These are phyloP conservation scores for Pseudognaphalium luteoalbum DNA, from an alignment of 129 eudicot genomes.

Conservation along the genomic window DNA sequence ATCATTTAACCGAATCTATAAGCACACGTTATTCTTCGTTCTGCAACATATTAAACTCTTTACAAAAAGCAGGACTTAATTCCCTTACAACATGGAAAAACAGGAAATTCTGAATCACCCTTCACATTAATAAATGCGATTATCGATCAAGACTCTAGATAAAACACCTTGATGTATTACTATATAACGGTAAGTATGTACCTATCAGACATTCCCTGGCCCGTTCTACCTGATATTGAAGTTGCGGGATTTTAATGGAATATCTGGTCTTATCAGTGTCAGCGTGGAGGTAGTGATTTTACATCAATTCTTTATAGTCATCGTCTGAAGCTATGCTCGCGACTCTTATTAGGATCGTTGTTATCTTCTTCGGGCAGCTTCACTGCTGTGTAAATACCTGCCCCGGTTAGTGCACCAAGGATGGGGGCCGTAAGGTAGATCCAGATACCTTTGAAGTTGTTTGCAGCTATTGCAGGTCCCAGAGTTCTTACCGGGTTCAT, in stretches of 20 bases:
- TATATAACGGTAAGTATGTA: slow-evolving; percentile 8
- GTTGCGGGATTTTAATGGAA: neutral
- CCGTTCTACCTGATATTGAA: neutral
- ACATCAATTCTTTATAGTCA: slow-evolving; percentile 25
- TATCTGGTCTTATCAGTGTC: slow-evolving; percentile 22
- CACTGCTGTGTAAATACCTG: slow-evolving; percentile 76
- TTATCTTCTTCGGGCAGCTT: slow-evolving; percentile 69
- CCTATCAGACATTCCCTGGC: slow-evolving; percentile 21
- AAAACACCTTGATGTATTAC: slow-evolving; percentile 29
- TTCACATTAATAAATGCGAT: slow-evolving; percentile 13
- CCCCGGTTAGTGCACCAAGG: slow-evolving; percentile 86
- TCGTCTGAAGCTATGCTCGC: slow-evolving; percentile 63
- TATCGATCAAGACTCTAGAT: slow-evolving; percentile 19
- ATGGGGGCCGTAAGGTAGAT: slow-evolving; percentile 88
- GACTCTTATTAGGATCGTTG: slow-evolving; percentile 43
- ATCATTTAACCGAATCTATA: no score
- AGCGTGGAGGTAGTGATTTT: neutral
- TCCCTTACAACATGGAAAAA: neutral
- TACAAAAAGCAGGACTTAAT: neutral
- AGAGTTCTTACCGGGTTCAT: slow-evolving; percentile 93
- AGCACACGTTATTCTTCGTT: neutral
- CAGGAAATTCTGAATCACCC: neutral
- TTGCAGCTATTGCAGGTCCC: slow-evolving; percentile 92
- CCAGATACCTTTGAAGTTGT: slow-evolving; percentile 87
- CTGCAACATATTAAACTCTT: neutral